Base-by-base conservation (phyloP, 352 stramenopile species). In the Pythium insidiosum region DNA sequence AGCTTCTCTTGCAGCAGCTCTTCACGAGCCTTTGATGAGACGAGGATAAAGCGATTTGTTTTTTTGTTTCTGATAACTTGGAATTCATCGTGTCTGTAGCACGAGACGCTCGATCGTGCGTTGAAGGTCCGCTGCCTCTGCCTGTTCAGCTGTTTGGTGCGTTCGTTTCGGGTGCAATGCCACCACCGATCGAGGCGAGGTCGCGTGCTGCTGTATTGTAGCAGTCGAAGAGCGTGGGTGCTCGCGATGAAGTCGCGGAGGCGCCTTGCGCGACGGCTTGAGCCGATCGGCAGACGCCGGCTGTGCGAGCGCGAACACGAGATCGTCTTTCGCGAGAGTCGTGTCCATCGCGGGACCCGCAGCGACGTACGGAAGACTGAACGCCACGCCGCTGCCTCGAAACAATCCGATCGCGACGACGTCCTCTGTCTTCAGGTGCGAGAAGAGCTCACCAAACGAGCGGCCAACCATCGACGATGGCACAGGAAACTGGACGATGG, bases 231-330 rank as follows among this genome's bases (percentile, higher is more conserved):
- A 6, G 24, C 19, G 4, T 33, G 34, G 33, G 23, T 21, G 11
- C 19, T 34, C n/a, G 23, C 22, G 38, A 35, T 33, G 38, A 44
- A 21, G n/a, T n/a, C n/a, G n/a, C 11, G 28, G n/a, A n/a, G 15
- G 23, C 6, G 24, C n/a, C 6, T 24, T 45, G 2, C 19, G 2
- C 35, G 52, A 28, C 19, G n/a, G 34, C 29, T 50, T 21, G 37
- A 61, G 24, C 24, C 46, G 10, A 50, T 52, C 37, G 43, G 34
- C 13, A 65, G 47, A 9, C 26, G 53, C 59, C 13, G 70, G 73
- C 5, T 81, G 70, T 1, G 70, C 73, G 26, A 86, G 66, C 4
- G 73, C 61, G 34, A 80, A 86, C 7, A 86, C 61, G 12, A 77
- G 54, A 46, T 82, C 70, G 29, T 86, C 70, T 25, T 58, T 45